Evolutionary conservation across 2,329 filamentous ascomycete species (phyloP).

Genomic region (Fonsecaea erecta): DNA sequence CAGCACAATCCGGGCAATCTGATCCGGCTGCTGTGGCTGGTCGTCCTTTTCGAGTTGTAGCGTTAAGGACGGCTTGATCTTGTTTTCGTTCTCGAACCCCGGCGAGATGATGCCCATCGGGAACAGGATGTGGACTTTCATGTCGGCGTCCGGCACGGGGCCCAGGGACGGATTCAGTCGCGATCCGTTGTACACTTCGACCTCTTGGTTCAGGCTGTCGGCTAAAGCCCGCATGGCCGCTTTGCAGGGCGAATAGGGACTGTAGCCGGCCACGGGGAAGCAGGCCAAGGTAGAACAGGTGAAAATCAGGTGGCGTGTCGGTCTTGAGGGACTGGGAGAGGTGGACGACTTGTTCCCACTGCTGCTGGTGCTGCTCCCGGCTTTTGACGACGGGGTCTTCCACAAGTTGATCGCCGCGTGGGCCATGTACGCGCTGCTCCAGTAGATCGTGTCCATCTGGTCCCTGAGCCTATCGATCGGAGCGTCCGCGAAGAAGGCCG

Average conservation of each 20-base stretch:
- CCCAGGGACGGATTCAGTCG: conserved; percentile 42
- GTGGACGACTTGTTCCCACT: conserved; percentile 41
- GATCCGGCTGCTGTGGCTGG: conserved; percentile 74
- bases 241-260: conserved; percentile 82
- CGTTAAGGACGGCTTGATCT: conserved; percentile 79
- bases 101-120: conserved; percentile 82
- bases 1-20: conserved; percentile 73
- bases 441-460: conserved; percentile 95
- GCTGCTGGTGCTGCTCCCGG: too few relatives aligned
- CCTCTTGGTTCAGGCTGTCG: conserved; percentile 81
- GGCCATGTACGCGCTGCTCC: conserved; percentile 81
- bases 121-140: conserved; percentile 80
- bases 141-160: conserved; percentile 61
- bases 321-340: conserved; percentile 44
- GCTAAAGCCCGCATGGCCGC: conserved; percentile 80
- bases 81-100: conserved; percentile 75
- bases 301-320: conserved; percentile 80
- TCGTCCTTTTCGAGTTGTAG: conserved; percentile 81
- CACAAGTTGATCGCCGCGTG: conserved; percentile 78
- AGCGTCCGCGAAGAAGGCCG: conserved; percentile 77
- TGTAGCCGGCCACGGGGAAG: conserved; percentile 79
- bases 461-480: conserved; percentile 67
- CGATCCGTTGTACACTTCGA: conserved; percentile 79
- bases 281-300: conserved; percentile 79
- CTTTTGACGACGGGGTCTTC: conserved; percentile 55